A percentile compares a stretch with the other conserved stretches of the same genome.
Conservation (phyloP, 2,329 filamentous ascomycete species). For the Alternaria solani region DNA sequence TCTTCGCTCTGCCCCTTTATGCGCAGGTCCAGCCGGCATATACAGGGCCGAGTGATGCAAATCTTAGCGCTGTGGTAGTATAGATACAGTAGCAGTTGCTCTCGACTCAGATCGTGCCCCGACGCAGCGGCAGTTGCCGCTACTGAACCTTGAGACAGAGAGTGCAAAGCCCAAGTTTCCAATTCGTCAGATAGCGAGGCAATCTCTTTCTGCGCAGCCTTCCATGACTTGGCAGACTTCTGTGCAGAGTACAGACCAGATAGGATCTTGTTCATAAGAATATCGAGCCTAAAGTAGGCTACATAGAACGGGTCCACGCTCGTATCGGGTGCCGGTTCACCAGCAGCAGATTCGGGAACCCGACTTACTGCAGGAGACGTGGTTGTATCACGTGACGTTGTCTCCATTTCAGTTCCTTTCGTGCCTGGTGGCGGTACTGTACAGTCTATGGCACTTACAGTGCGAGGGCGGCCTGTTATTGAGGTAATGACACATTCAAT, state of each 20-base stretch:
- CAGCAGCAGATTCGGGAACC: not conserved
- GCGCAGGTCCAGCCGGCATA: slow-evolving; percentile 46
- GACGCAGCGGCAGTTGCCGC: not conserved
- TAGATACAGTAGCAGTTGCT: slow-evolving; percentile 31
- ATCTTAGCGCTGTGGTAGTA: slow-evolving; percentile 47
- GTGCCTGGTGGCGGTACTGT: slow-evolving; percentile 29
- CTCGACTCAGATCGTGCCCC: slow-evolving; percentile 13
- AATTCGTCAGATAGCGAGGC: slow-evolving; percentile 35
- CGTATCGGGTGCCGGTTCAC: not conserved
- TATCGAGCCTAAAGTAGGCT: slow-evolving; percentile 20
- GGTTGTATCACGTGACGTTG: slow-evolving; percentile 8
- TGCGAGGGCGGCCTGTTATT: slow-evolving; percentile 48
- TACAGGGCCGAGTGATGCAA: slow-evolving; percentile 49
- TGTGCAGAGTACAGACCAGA: slow-evolving; percentile 44
- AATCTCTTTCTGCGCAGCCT: slow-evolving; percentile 35
- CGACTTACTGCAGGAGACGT: not conserved
- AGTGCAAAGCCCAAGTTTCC: slow-evolving; percentile 35
- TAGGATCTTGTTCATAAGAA: slow-evolving; percentile 27
- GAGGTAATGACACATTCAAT: slow-evolving; percentile 46
- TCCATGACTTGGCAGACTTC: slow-evolving; percentile 45
- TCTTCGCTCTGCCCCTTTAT: slow-evolving; percentile 42
- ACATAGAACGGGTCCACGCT: not conserved
- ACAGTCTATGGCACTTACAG: slow-evolving; percentile 41
- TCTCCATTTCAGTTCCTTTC: slow-evolving; percentile 8
- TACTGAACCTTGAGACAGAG: slow-evolving; percentile 29